Evolutionary conservation across 2,329 filamentous ascomycete species (phyloP), one percentile per base, ranked within the genome.

Genomic region (Eutypa lata): DNA sequence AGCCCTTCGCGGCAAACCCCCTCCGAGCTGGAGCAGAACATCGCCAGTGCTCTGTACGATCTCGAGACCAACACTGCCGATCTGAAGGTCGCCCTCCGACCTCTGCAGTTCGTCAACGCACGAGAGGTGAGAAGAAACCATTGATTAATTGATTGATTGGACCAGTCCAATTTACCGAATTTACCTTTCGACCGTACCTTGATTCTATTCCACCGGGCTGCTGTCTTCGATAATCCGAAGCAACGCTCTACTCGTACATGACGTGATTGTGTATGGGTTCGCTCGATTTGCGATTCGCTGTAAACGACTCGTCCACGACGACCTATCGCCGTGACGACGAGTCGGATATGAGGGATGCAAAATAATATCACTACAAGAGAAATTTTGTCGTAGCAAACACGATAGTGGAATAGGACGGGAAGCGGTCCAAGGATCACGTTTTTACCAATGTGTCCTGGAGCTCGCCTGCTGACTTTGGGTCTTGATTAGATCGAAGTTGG

Each of bases 1-100:
- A 95, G 90, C 88, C 89, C 93, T 68, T 97, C 93, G 80, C 87
- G 91, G 84, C 85, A 89, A 77, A 95, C 88, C 81, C 94, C 94
- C 68, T 96, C 91, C 67, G 94, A 99, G 88, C 88, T 97, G 70
- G 94, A 99, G 90, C 87, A 84, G 78, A 90, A 82, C 84, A 95
- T 99, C 76, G 94, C 94, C 76, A 89, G 88, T 80, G 94, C 94
- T 81, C 90, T 99, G 65, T 95, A 89, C 84, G 94, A 99, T 74
- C 90, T 99, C 80, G 94, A 99, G 91, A 92, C 87, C 83, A 97
- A 97, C 88, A 96, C 94, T 74, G 83, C 91, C 76, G 94, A 99
- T 81, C 90, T 99, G 81, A 96, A 93, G 89, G 86, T 85, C 73
- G 89, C 91, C 69, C 89, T 99, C 75, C 89, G 94, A 74, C 94